phyloP scores from a whole-genome alignment of 2,329 filamentous ascomycete species.

The Fusarium azukiicola region DNA sequence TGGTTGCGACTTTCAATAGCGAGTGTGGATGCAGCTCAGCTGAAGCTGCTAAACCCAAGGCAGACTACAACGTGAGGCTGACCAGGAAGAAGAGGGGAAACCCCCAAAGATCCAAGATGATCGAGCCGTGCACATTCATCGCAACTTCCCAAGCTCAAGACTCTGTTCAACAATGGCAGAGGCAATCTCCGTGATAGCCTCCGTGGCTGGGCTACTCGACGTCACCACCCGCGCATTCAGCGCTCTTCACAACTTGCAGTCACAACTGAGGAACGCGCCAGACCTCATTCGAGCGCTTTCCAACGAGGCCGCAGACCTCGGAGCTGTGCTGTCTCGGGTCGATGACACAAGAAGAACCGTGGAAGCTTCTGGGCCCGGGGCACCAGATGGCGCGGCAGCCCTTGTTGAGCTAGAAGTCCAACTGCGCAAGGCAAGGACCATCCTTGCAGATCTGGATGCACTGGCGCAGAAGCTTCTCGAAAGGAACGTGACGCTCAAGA shows the following conservation, averaged over 20 bases:
- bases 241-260: constrained; percentile 4
- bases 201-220: not conserved
- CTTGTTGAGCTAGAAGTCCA: not conserved
- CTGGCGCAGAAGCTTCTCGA: not conserved
- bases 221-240: not conserved
- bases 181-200: not conserved
- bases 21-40: constrained; percentile 1
- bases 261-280: constrained; percentile 14
- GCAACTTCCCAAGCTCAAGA: not conserved
- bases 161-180: not conserved
- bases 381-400: not conserved
- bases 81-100: constrained; percentile 2
- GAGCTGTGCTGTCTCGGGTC: not conserved
- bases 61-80: not conserved
- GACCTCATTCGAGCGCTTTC: not conserved
- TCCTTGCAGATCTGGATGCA: not conserved
- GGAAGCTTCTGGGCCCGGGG: not conserved
- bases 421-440: not conserved
- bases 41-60: constrained; percentile 2
- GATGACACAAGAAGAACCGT: not conserved
- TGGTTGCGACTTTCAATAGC: not conserved
- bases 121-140: not conserved
- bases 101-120: not conserved
- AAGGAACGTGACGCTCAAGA: not conserved
- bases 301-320: constrained; percentile 2